These are phyloP conservation scores for Letharia columbiana DNA, from an alignment of 495 filamentous ascomycete genomes.

Conservation along the genomic window DNA sequence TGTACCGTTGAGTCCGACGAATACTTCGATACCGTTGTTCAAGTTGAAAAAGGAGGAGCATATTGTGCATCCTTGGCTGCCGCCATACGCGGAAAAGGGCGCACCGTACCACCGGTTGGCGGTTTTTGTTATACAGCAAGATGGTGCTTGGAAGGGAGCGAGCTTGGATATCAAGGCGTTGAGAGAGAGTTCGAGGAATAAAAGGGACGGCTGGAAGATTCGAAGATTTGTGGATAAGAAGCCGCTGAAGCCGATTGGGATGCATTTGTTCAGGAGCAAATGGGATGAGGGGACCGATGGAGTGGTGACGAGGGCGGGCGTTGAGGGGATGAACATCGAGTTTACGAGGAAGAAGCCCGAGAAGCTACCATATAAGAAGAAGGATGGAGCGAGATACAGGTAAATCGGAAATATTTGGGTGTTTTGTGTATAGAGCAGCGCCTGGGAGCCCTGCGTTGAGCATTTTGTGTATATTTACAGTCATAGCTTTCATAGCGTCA, in stretches of 20 bases:
- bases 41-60: constrained; percentile 48
- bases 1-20: constrained; percentile 49
- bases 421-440: not conserved
- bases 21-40: constrained; percentile 44
- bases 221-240: constrained; percentile 59
- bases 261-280: constrained; percentile 73
- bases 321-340: constrained; percentile 71
- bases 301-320: constrained; percentile 73
- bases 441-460: not conserved
- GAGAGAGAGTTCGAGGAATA: constrained; percentile 38
- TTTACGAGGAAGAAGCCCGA: constrained; percentile 66
- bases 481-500: not conserved
- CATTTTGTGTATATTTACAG: not conserved
- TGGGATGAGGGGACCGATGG: constrained; percentile 82
- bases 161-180: constrained; percentile 52
- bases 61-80: constrained; percentile 70
- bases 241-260: constrained; percentile 63
- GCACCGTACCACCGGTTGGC: constrained; percentile 81
- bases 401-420: not conserved
- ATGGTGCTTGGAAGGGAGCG: constrained; percentile 34
- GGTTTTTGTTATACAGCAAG: constrained; percentile 77
- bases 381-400: constrained; percentile 26
- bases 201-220: constrained; percentile 60
- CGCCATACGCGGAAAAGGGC: constrained; percentile 82
- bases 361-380: constrained; percentile 47